Conservation (phyloP, 2,329 filamentous ascomycete genomes). For the Daldinia sp. region DNA sequence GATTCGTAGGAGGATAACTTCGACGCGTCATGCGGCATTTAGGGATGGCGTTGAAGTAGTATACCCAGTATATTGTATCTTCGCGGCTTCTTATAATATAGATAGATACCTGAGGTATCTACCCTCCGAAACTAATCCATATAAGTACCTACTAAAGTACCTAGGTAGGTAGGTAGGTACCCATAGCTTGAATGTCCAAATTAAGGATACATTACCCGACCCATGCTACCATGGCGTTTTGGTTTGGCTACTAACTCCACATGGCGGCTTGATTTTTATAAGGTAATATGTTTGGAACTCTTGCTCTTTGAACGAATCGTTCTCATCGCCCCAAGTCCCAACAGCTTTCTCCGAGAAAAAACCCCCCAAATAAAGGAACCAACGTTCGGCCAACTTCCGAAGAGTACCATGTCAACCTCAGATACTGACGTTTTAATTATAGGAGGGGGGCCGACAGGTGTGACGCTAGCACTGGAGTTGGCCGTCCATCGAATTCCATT, state of each 20-base stretch:
- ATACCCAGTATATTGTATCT: no score
- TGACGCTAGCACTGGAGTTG: conserved; percentile 50
- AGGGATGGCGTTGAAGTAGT: not conserved
- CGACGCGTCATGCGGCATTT: conserved; percentile 27
- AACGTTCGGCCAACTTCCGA: not conserved
- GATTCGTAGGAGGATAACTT: not conserved
- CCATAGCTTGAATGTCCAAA: not conserved
- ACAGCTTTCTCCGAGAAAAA: not conserved
- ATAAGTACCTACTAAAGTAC: no score
- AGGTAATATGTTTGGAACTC: not conserved
- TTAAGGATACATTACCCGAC: no score
- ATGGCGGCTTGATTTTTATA: not conserved
- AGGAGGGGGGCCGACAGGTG: conserved; percentile 53
- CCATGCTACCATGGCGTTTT: not conserved
- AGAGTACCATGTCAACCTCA: conserved; percentile 40
- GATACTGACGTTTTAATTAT: conserved; percentile 49
- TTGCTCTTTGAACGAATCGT: not conserved
- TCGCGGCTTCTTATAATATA: no score
- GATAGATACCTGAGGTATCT: no score
- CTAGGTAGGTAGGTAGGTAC: no score
- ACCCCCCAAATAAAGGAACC: no score
- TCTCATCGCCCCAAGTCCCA: no score
- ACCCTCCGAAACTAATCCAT: no score
- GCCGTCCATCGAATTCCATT: conserved; percentile 41
- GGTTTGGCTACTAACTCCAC: conserved; percentile 18